These are phyloP conservation scores for Solanum acaule DNA, from an alignment of 257 asterid species.

Conservation along the genomic window DNA sequence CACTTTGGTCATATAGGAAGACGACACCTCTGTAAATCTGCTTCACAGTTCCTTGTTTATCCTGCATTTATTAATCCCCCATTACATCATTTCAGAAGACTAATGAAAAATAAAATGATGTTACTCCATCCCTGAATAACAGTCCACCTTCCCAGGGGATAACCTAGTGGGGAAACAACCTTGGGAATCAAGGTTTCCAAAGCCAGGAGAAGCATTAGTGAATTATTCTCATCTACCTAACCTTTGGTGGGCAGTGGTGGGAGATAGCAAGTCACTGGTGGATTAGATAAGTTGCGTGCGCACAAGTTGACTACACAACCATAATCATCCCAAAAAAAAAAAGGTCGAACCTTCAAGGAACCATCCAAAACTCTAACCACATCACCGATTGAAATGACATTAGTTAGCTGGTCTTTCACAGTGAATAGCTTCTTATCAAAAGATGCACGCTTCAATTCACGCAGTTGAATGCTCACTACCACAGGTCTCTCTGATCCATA, in stretches of 20 bases:
- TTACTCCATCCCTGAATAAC: background rate
- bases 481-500: slow-evolving; percentile 67
- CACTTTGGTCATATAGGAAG: slow-evolving; percentile 60
- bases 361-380: slow-evolving; percentile 66
- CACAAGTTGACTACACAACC: background rate
- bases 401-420: slow-evolving; percentile 57
- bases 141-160: background rate
- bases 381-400: slow-evolving; percentile 62
- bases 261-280: background rate
- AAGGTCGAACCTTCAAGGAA: slow-evolving; percentile 55
- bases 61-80: slow-evolving; percentile 38
- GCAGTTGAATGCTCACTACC: slow-evolving; percentile 40
- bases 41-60: slow-evolving; percentile 67
- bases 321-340: background rate
- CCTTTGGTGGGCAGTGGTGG: background rate
- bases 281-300: background rate
- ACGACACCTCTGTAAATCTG: slow-evolving; percentile 68
- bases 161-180: background rate
- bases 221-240: background rate
- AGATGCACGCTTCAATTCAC: slow-evolving; percentile 64
- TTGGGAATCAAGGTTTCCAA: background rate
- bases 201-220: background rate
- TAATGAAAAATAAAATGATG: background rate
- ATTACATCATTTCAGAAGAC: background rate
- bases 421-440: slow-evolving; percentile 83